Base-by-base conservation (phyloP, 2,329 filamentous ascomycete species). In the Fusarium sp. region DNA sequence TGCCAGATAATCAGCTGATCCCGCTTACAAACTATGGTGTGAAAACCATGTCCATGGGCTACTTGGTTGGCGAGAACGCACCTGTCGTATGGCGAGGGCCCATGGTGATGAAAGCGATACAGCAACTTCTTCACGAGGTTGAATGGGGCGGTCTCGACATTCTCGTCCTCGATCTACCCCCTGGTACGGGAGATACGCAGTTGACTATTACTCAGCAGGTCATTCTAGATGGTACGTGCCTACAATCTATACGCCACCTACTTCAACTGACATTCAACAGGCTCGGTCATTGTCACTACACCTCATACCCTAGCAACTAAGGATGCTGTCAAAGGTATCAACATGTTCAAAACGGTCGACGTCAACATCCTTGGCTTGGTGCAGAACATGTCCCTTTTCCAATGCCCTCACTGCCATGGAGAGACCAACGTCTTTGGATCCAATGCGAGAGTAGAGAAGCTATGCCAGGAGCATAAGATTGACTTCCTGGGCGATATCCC, bases 41-140 rank as follows among this genome's bases (percentile, higher is more conserved):
- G 58, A 97, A 97, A 80, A 97, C 94, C 56, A 99, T 99, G 96
- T 98, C 94, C 0, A 98, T 99, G 93, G 96, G 96, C 50, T 98
- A 97, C 70, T 86, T 99, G 1, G 89, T 97, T 2, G 88, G 88
- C 21, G 91, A 94, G 69, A 87, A 89, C 13, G 92, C 93, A 7
- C 93, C 94, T 0, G 92, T 99, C 17, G 94, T 96, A 33, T 99
- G 96, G 96, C 89, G 96, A 52, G 96, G 96, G 0, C 87, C 97
- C 4, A 98, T 99, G 94, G 93, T 98, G 15, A 97, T 97, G 86
- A 99, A 98, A 77, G 96, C 96, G 0, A 86, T 99, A 69, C 94
- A 98, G 72, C 96, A 99, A 77, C 89, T 99, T 7, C 87, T 99
- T 9, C 95, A 98, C 78, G 94, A 97, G 72, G 96, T 99, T 1